Conservation (phyloP, 371 early-diverging fungal species). For the Saksenaea oblongispora region DNA sequence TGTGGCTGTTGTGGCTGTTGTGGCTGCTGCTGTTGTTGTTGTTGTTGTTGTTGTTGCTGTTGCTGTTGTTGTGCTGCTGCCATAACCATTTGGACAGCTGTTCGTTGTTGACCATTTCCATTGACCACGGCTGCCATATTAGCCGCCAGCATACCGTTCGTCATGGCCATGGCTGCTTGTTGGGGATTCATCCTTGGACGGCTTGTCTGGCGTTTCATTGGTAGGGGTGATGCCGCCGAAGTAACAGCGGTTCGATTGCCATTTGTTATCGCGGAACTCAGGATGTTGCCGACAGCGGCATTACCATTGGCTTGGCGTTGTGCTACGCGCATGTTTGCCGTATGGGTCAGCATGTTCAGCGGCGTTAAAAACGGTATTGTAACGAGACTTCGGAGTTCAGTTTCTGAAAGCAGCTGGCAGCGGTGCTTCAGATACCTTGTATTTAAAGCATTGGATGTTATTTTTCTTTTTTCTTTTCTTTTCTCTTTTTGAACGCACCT, state of each 20-base stretch:
- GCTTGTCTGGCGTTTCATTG: conserved; percentile 20
- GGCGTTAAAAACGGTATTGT: conserved; percentile 42
- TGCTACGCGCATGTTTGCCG: conserved; percentile 8
- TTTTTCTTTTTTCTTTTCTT: background rate
- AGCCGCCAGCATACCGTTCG: conserved; percentile 43
- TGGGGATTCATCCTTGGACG: conserved; percentile 38
- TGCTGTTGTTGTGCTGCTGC: conserved; percentile 34
- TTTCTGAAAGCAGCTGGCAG: conserved; percentile 50
- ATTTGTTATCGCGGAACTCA: background rate
- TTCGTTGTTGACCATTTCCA: conserved; percentile 25
- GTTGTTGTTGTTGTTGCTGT: background rate
- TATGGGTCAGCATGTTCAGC: conserved; percentile 18
- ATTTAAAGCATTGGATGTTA: background rate
- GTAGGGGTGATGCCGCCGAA: background rate
- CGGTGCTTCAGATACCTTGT: conserved; percentile 50
- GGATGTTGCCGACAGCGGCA: conserved; percentile 2
- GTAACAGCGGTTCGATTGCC: background rate
- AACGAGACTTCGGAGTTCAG: conserved; percentile 51
- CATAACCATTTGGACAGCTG: conserved; percentile 39
- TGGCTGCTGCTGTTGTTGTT: background rate
- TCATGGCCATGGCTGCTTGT: conserved; percentile 44
- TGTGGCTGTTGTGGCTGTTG: conserved; percentile 3
- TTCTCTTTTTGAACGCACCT: conserved; percentile 13
- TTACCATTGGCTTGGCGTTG: conserved; percentile 14
- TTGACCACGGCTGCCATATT: conserved; percentile 45